Conservation (phyloP, 2,329 filamentous ascomycete genomes). For the Diaporthe humulicola region DNA sequence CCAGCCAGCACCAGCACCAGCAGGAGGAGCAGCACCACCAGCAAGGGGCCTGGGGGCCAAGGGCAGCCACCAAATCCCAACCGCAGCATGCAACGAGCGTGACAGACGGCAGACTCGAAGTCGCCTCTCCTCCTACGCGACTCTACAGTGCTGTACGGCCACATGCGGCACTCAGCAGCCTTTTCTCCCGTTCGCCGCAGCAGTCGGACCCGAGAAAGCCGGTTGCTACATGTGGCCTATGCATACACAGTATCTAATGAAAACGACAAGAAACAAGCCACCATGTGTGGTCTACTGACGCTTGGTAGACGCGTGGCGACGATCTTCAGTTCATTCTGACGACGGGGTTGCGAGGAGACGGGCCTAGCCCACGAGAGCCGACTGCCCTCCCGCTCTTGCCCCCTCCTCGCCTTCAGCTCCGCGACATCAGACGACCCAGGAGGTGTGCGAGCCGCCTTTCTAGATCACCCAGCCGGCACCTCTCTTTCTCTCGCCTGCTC, state of each 20-base stretch:
- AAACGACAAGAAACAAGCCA: constrained; percentile 16
- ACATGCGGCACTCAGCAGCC: not conserved
- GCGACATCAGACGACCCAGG: constrained; percentile 13
- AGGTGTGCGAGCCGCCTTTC: not conserved
- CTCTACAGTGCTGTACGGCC: not conserved
- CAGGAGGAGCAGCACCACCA: not conserved
- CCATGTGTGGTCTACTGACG: constrained; percentile 5
- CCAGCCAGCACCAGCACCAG: not conserved
- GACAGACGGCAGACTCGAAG: constrained; percentile 9
- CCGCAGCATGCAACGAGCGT: constrained; percentile 2
- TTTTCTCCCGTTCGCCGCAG: constrained; percentile 10
- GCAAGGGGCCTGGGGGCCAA: constrained; percentile 10
- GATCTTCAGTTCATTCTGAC: constrained; percentile 24
- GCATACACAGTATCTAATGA: constrained; percentile 17
- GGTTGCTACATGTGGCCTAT: constrained; percentile 17
- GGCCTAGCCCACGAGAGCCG: not conserved
- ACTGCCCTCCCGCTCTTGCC: not conserved
- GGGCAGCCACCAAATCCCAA: constrained; percentile 6
- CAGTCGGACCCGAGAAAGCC: constrained; percentile 27
- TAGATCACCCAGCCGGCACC: not conserved
- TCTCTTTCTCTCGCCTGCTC: not conserved
- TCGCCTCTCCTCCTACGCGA: constrained; percentile 6
- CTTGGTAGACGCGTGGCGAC: constrained; percentile 28
- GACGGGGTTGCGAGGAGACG: constrained; percentile 1
- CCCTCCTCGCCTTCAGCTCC: not conserved